phyloP scores from a whole-genome alignment of 805 yeast genomes.

The Cyberlindnera bimundalis region DNA sequence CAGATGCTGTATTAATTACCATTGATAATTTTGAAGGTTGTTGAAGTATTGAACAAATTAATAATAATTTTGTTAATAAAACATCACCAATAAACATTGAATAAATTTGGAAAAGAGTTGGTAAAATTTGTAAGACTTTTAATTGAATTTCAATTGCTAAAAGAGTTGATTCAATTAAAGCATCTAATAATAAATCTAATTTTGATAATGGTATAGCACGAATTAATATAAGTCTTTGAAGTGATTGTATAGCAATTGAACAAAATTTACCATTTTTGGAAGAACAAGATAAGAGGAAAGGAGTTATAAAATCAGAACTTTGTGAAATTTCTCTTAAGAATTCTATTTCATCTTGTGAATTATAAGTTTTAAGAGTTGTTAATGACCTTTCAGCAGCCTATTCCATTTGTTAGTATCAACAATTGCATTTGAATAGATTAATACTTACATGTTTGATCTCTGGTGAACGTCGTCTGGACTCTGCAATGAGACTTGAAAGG shows the following conservation, averaged over 20 bases:
- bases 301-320: conserved; percentile 55
- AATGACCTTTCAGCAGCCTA: conserved; percentile 47
- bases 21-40: conserved; percentile 65
- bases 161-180: conserved; percentile 69
- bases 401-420: background rate
- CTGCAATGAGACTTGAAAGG: conserved; percentile 56
- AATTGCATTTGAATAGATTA: no score
- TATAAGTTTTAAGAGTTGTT: conserved; percentile 38
- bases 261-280: conserved; percentile 73
- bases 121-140: conserved; percentile 79
- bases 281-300: conserved; percentile 69
- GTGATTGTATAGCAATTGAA: conserved; percentile 65
- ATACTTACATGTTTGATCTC: conserved; percentile 58
- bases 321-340: conserved; percentile 37
- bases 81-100: conserved; percentile 50
- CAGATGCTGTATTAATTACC: conserved; percentile 87
- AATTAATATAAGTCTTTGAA: conserved; percentile 57
- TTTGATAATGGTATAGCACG: conserved; percentile 51
- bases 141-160: conserved; percentile 80
- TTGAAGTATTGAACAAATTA: conserved; percentile 71
- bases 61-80: conserved; percentile 53
- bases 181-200: conserved; percentile 55
- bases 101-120: conserved; percentile 67
- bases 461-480: conserved; percentile 64
- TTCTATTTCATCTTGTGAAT: conserved; percentile 27